These are phyloP conservation scores for Blastomyces emzantsi DNA, from an alignment of 2,329 filamentous ascomycete species.

Conservation along the genomic window DNA sequence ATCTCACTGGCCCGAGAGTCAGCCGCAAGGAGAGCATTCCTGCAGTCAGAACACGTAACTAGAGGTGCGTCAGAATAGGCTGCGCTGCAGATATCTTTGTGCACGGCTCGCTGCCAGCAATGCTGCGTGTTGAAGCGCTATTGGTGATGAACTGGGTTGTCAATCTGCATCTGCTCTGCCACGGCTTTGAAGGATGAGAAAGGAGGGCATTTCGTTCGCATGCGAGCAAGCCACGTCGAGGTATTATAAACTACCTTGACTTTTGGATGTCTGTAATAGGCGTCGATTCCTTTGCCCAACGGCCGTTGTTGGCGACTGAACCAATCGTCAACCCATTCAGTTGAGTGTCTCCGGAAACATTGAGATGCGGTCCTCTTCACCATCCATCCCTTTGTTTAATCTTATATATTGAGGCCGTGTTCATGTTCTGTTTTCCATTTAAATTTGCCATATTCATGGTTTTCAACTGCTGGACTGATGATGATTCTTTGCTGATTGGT, in stretches of 20 bases:
- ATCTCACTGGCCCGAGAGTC: neutral
- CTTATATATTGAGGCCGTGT: neutral
- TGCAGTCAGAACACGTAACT: neutral
- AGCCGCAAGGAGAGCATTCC: neutral
- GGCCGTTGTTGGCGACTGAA: neutral
- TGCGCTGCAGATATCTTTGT: neutral
- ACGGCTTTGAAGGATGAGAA: neutral
- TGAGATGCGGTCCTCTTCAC: neutral
- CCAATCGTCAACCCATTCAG: neutral
- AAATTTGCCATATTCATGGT: neutral
- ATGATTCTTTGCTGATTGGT: neutral
- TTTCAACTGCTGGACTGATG: neutral
- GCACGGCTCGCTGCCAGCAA: neutral
- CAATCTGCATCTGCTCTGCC: neutral
- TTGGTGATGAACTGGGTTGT: neutral
- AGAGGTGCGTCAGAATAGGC: neutral
- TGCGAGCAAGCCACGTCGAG: neutral
- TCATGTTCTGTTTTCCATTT: neutral
- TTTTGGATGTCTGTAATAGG: neutral
- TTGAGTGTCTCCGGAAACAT: neutral
- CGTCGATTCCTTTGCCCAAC: neutral
- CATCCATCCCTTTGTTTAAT: neutral
- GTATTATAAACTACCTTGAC: neutral
- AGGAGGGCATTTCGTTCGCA: neutral
- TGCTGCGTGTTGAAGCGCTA: conserved; percentile 2